These are phyloP conservation scores for Fusarium cyanostomum DNA, from an alignment of 2,329 filamentous ascomycete species.

Conservation along the genomic window DNA sequence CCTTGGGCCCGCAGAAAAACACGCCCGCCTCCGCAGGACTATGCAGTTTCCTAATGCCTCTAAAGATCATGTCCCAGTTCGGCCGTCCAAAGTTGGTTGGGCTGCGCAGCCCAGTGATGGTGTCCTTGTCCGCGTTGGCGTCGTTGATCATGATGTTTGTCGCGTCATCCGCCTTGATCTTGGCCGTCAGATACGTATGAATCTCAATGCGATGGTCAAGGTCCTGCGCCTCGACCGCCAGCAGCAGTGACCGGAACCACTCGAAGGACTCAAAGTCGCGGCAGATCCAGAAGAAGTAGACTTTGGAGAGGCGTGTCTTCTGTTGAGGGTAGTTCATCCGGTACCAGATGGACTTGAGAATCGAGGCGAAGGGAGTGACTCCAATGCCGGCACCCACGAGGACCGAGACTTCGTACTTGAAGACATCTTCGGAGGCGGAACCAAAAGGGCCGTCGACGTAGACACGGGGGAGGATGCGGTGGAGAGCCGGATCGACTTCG, in stretches of 20 bases:
- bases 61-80: conserved; percentile 92
- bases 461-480: conserved; percentile 78
- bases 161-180: conserved; percentile 85
- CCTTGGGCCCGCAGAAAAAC: conserved; percentile 88
- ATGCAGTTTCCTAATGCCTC: conserved; percentile 82
- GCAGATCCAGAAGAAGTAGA: conserved; percentile 95
- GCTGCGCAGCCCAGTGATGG: conserved; percentile 82
- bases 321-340: conserved; percentile 87
- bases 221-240: conserved; percentile 88
- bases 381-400: conserved; percentile 86
- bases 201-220: conserved; percentile 87
- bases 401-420: conserved; percentile 84
- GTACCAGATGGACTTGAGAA: conserved; percentile 93
- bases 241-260: conserved; percentile 86
- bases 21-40: conserved; percentile 77
- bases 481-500: conserved; percentile 73
- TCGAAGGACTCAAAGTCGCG: conserved; percentile 88
- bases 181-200: conserved; percentile 87
- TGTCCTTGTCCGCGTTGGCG: conserved; percentile 83
- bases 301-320: conserved; percentile 81
- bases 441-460: conserved; percentile 89
- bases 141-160: conserved; percentile 96
- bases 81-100: conserved; percentile 88
- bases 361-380: conserved; percentile 86
- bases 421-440: conserved; percentile 86